These are phyloP conservation scores for Suhomyces sp. DNA, from an alignment of 805 yeast genomes.

Conservation along the genomic window DNA sequence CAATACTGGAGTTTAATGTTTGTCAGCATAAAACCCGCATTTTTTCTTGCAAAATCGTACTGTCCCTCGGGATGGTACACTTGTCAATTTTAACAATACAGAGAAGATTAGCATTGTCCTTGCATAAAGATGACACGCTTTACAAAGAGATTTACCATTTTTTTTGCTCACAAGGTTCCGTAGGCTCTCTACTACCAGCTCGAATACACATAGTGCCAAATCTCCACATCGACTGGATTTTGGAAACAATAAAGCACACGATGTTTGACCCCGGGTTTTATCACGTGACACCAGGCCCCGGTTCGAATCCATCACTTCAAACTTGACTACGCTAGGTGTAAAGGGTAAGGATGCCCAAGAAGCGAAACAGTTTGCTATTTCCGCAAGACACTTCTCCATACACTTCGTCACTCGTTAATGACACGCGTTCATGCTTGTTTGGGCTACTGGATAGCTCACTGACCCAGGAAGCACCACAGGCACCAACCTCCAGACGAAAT, in stretches of 20 bases:
- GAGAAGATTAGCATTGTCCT: slow-evolving; percentile 99
- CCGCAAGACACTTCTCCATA: slow-evolving; percentile 10
- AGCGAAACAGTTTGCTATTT: slow-evolving; percentile 11
- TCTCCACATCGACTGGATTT: too few species aligned
- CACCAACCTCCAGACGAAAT: not conserved
- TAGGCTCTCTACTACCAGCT: not conserved
- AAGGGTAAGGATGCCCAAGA: slow-evolving; percentile 5
- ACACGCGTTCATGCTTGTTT: slow-evolving; percentile 7
- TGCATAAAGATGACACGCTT: slow-evolving; percentile 99
- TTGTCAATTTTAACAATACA: slow-evolving; percentile 99
- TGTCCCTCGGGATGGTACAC: slow-evolving; percentile 48
- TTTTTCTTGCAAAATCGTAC: slow-evolving; percentile 25
- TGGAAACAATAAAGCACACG: not conserved
- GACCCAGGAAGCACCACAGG: not conserved
- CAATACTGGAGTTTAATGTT: too few species aligned
- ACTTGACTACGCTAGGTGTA: not conserved
- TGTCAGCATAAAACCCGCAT: not conserved
- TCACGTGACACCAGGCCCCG: not conserved
- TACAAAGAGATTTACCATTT: slow-evolving; percentile 98
- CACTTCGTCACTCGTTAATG: slow-evolving; percentile 1
- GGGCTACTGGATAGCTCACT: slow-evolving; percentile 6
- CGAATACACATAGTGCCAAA: not conserved
- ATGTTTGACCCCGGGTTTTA: not conserved
- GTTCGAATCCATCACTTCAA: not conserved
- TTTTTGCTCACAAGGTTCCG: slow-evolving; percentile 49